A percentile compares a stretch with the other conserved stretches of the same genome.
phyloP scores from a whole-genome alignment of 495 filamentous ascomycete species.

The Astrocystis sublimbata region DNA sequence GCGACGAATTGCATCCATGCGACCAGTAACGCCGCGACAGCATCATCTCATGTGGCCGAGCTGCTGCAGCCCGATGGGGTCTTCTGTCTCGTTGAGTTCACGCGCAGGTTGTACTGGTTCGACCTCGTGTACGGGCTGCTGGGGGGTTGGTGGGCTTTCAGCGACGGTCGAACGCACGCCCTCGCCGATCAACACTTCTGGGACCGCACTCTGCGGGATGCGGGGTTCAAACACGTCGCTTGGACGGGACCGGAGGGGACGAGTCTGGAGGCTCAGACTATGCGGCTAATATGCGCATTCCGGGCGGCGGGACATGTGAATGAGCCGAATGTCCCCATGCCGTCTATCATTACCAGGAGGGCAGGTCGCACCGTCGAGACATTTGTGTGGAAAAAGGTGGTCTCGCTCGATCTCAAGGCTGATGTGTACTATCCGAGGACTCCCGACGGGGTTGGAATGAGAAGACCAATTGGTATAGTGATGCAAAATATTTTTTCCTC shows the following conservation, averaged over 20 bases:
- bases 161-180: slow-evolving; percentile 50
- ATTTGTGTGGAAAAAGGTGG: no score
- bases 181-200: slow-evolving; percentile 40
- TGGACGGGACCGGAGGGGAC: slow-evolving; percentile 40
- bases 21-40: slow-evolving; percentile 36
- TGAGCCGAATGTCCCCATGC: no score
- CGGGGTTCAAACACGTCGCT: slow-evolving; percentile 49
- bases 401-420: no score
- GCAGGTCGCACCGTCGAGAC: not conserved
- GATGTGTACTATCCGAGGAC: not conserved
- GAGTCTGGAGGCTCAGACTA: not conserved
- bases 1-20: slow-evolving; percentile 53
- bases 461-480: no score
- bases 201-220: slow-evolving; percentile 40
- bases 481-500: no score
- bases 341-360: no score
- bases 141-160: slow-evolving; percentile 59
- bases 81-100: slow-evolving; percentile 50
- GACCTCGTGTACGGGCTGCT: slow-evolving; percentile 55
- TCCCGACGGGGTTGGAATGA: not conserved
- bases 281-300: no score
- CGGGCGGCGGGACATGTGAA: no score
- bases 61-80: slow-evolving; percentile 46
- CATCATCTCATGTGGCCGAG: slow-evolving; percentile 38
- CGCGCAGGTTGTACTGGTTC: slow-evolving; percentile 42